Conservation (phyloP, 441 rosid genomes). For the Flueggea neowawraea region DNA sequence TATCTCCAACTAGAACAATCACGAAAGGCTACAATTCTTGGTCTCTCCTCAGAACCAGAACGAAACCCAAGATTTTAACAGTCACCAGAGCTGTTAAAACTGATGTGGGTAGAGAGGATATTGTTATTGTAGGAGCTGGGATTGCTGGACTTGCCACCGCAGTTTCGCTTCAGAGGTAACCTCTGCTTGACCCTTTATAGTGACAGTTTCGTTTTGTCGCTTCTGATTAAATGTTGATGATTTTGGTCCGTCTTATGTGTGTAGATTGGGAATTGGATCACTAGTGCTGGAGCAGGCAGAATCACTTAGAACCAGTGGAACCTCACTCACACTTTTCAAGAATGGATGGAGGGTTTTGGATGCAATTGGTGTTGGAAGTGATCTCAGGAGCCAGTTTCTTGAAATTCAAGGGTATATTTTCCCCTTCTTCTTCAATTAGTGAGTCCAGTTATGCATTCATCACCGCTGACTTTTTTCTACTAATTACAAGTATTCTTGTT, state of each 20-base stretch:
- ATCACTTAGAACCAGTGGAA: slow-evolving; percentile 89
- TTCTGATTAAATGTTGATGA: not conserved
- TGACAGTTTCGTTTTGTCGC: no score
- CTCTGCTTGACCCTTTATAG: not conserved
- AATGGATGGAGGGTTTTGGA: slow-evolving; percentile 95
- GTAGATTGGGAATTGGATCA: slow-evolving; percentile 74
- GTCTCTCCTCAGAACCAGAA: slow-evolving; percentile 24
- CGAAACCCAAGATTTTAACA: slow-evolving; percentile 16
- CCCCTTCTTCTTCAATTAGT: not conserved
- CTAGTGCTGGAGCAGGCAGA: slow-evolving; percentile 85
- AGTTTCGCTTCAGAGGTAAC: slow-evolving; percentile 69
- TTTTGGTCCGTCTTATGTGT: not conserved
- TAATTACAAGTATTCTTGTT: no score
- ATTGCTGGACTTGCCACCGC: slow-evolving; percentile 93
- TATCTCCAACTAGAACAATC: no score
- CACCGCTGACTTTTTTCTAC: no score
- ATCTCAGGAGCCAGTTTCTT: slow-evolving; percentile 69
- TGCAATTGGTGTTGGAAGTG: slow-evolving; percentile 71
- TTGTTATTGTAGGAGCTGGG: slow-evolving; percentile 82
- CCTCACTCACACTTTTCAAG: slow-evolving; percentile 89
- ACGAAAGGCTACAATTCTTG: slow-evolving; percentile 1
- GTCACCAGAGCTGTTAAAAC: slow-evolving; percentile 21
- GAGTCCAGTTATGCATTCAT: no score
- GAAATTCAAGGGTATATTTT: slow-evolving; percentile 75
- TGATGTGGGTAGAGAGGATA: slow-evolving; percentile 33